These are phyloP conservation scores for Scheffersomyces titani DNA, from an alignment of 1,139 yeast genomes.

Conservation along the genomic window DNA sequence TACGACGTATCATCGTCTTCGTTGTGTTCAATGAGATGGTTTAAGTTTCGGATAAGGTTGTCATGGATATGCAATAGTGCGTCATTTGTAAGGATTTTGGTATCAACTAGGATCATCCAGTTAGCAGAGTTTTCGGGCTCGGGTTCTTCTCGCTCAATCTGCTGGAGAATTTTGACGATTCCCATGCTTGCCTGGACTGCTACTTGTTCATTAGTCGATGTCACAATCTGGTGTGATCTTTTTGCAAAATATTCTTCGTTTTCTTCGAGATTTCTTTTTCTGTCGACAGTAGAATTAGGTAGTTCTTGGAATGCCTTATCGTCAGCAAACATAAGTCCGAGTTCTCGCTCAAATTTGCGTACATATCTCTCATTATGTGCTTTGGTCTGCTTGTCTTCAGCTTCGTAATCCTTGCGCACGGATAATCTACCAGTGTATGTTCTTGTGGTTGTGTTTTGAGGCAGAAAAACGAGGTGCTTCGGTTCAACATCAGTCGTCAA, in stretches of 20 bases:
- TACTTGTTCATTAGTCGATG: not conserved
- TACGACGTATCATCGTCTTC: conserved; percentile 5
- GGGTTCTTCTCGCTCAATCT: conserved; percentile 1
- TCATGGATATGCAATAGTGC: conserved; percentile 5
- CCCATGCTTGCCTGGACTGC: not conserved
- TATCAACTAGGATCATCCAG: conserved; percentile 6
- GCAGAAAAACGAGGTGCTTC: not conserved
- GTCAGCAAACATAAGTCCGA: not conserved
- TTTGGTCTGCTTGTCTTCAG: conserved; percentile 4
- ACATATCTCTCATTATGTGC: conserved; percentile 13
- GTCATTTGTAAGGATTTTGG: conserved; percentile 4
- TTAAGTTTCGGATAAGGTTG: conserved; percentile 4
- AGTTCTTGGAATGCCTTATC: not conserved
- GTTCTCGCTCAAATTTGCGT: conserved; percentile 9
- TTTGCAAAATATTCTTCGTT: conserved; percentile 1
- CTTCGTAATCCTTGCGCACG: conserved; percentile 12
- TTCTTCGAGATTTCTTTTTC: not conserved
- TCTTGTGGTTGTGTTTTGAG: not conserved
- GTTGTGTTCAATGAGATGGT: not conserved
- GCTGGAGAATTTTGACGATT: not conserved
- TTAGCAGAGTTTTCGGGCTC: not conserved
- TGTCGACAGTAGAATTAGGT: not conserved
- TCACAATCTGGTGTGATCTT: conserved; percentile 5
- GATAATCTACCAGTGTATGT: conserved; percentile 9
- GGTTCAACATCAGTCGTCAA: not conserved